Base-by-base conservation (phyloP, 768 basidiomycete species). In the Kwoniella dejecticola region DNA sequence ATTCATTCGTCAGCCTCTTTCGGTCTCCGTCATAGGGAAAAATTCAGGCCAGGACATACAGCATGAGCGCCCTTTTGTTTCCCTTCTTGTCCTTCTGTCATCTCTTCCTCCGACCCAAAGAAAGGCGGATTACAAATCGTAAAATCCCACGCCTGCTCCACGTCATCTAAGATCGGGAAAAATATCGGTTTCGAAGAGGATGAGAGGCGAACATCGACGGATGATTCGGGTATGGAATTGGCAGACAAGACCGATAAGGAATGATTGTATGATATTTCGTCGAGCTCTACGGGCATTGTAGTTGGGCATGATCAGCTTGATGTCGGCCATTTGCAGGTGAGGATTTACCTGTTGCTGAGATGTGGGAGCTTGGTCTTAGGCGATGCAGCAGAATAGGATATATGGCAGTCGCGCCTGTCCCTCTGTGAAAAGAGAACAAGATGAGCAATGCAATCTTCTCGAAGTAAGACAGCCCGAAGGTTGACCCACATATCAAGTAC, bases 81-180 rank as follows among this genome's bases (percentile, higher is more conserved):
- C 5, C 80, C 79, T 19, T 83, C 83, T 0, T 86, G 84, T 1
- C 86, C 86, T 2, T 77, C 72, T 0, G 70, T 65, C 7, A 92
- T 83, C 60, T 98, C 95, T 29, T 86, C 85, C 0, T 76, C 71
- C 58, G 86, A 89, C n/a, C 81, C 75, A 72, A 96, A 98, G 78
- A 99, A 99, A 0, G 95, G 95, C 0, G 95, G 95, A 76, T 98
- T 99, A 79, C 94, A 97, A 86, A 98, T 91, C 0, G 87, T 86
- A 66, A 95, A 91, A 59, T 88, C 85, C 69, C 26, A 42, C 50
- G 5, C 41, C 24, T 17, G 15, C 7, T 29, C 52, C 48, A 46
- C n/a, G 2, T 49, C 30, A 54, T 61, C 46, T 8, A 70, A 31
- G 1, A 84, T 70, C 3, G 82, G 82, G 7, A 81, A 80, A 2